These are phyloP conservation scores for Aspergillus alliaceus DNA, from an alignment of 2,329 filamentous ascomycete genomes.

Conservation along the genomic window DNA sequence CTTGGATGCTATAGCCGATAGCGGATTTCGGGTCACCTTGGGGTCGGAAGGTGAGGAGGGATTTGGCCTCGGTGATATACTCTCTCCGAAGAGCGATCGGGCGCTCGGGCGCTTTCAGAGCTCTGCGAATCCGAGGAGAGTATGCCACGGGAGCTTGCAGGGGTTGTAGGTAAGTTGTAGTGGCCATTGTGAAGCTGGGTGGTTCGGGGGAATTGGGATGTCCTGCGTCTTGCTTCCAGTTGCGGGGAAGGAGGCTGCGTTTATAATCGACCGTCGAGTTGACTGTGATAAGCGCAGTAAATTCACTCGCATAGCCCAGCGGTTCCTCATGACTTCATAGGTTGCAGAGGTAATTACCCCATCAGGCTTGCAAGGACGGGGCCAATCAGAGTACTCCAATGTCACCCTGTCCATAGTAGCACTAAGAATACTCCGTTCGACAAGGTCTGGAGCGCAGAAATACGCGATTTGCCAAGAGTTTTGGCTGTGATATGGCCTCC, in stretches of 20 bases:
- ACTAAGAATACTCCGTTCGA: neutral
- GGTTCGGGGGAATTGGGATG: neutral
- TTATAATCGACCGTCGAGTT: neutral
- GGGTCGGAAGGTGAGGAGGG: constrained; percentile 21
- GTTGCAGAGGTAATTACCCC: neutral
- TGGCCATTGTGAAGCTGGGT: neutral
- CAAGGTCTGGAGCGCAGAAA: neutral
- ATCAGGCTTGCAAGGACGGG: neutral
- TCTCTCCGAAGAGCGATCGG: constrained; percentile 25
- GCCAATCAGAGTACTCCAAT: neutral
- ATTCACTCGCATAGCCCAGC: neutral
- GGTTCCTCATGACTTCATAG: constrained; percentile 3
- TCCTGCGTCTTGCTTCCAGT: neutral
- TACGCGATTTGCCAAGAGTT: neutral
- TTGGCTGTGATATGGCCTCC: neutral
- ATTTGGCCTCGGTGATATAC: constrained; percentile 21
- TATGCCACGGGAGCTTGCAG: neutral
- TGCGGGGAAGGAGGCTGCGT: neutral
- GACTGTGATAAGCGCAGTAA: neutral
- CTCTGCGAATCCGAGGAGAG: constrained; percentile 10
- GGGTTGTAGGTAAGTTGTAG: neutral
- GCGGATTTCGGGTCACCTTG: constrained; percentile 17
- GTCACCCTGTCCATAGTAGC: too few relatives aligned
- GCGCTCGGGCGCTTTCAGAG: constrained; percentile 13
- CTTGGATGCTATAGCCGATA: constrained; percentile 17